Evolutionary conservation across 495 filamentous ascomycete genomes (phyloP), one percentile per base, ranked within the genome.

Genomic region (Aspergillus leporis): DNA sequence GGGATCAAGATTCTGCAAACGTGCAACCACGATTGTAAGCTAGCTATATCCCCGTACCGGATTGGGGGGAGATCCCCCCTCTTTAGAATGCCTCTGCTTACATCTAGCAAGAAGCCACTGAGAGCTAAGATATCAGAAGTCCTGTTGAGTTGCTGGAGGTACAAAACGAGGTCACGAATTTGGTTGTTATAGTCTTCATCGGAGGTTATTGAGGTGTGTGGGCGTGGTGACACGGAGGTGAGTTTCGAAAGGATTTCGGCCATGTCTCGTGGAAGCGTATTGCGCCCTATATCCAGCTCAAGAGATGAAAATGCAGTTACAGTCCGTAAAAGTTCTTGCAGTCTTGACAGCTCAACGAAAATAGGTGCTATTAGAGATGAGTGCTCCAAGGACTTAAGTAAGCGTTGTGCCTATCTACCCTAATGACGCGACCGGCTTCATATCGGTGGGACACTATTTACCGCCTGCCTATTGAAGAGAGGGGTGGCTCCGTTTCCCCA

Each of bases 1-100:
- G 18, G 80, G 77, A 56, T 78, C 69, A 34, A 83, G 62, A 23
- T 67, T 62, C 79, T 82, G 46, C 5, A 34, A 21, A 45, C 48
- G 19, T 36, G n/a, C n/a, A 22, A 3, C 51, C 19, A 34, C 21
- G 43, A 53, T 48, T 34, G 10, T 63, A 38, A 59, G 46, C 51
- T 18, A 32, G 28, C 10, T 25, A 34, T 16, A 9, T n/a, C 6
- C n/a, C n/a, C 2, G 23, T 16, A n/a, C 21, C 4, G 9, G 16
- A 30, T n/a, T 6, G 21, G 9, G 3, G n/a, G 23, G 14, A 36
- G 3, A 40, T 21, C 12, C 3, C 7, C 16, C 34, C 14, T 50
- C 40, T 13, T 32, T 28, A 36, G 9, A 9, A 25, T 13, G 21
- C 10, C 6, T 25, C 2, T 7, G 50, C 74, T 70, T 61, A 76